Conservation (phyloP, 306 rosid genomes). For the Castanea crenata region DNA sequence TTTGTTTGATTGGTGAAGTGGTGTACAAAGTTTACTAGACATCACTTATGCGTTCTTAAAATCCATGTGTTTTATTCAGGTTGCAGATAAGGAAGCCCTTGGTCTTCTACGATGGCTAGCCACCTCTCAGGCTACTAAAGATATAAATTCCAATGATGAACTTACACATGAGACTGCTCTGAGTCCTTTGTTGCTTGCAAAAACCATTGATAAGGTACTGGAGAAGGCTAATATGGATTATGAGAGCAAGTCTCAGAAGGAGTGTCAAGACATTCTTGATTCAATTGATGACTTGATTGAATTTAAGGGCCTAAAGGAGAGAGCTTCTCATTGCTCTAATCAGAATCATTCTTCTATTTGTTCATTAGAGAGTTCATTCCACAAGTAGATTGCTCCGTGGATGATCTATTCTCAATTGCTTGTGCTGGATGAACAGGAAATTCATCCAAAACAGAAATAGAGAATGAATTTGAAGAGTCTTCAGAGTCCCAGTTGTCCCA, state of each 20-base stretch:
- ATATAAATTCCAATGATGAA: constrained; percentile 84
- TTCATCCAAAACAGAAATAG: constrained; percentile 1
- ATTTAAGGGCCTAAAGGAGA: background rate
- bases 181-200: constrained; percentile 61
- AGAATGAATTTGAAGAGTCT: constrained; percentile 13
- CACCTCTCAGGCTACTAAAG: constrained; percentile 77
- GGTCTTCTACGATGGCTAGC: constrained; percentile 87
- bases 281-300: too few relatives aligned
- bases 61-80: constrained; percentile 42
- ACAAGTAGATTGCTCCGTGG: constrained; percentile 68
- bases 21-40: background rate
- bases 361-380: constrained; percentile 47
- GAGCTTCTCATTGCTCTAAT: too few relatives aligned
- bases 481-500: constrained; percentile 31
- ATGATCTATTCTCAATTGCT: constrained; percentile 51
- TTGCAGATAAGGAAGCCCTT: constrained; percentile 62
- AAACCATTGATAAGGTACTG: too few relatives aligned
- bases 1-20: background rate
- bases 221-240: too few relatives aligned
- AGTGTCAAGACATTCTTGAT: too few relatives aligned
- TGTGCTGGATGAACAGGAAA: constrained; percentile 29
- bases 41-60: constrained; percentile 17
- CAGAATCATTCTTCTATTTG: background rate
- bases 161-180: constrained; percentile 71
- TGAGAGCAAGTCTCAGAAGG: too few relatives aligned